These are phyloP conservation scores for Pholiota adiposa DNA, from an alignment of 1,284 basidiomycete genomes.

Conservation along the genomic window DNA sequence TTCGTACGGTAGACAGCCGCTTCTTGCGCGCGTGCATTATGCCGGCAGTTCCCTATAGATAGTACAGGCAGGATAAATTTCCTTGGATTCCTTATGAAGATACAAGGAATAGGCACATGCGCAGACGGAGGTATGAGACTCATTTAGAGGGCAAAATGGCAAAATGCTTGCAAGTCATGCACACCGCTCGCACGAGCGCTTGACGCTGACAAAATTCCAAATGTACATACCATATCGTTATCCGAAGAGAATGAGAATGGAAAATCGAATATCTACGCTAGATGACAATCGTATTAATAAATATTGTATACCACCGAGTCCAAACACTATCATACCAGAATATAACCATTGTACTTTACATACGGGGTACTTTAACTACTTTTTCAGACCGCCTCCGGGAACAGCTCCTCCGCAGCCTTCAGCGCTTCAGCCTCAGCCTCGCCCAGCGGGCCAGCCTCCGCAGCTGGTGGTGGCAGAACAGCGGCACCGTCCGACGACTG, in stretches of 20 bases:
- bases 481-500: neutral
- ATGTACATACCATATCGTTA: no score
- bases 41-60: no score
- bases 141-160: no score
- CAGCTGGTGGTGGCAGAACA: constrained; percentile 45
- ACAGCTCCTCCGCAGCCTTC: constrained; percentile 58
- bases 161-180: no score
- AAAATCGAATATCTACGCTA: neutral
- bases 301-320: constrained; percentile 5
- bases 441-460: constrained; percentile 47
- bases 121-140: no score
- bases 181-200: no score
- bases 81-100: no score
- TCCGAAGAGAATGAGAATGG: neutral
- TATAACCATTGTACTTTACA: neutral
- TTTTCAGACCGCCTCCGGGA: constrained; percentile 41
- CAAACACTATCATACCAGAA: neutral
- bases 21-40: no score
- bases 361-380: neutral
- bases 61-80: no score
- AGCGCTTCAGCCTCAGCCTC: constrained; percentile 55
- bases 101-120: no score
- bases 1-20: no score
- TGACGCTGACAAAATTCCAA: no score
- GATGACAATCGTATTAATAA: constrained; percentile 5